Evolutionary conservation across 2,329 filamentous ascomycete genomes (phyloP), one percentile per base, ranked within the genome.

Genomic region (Paraconiothyrium sp.): DNA sequence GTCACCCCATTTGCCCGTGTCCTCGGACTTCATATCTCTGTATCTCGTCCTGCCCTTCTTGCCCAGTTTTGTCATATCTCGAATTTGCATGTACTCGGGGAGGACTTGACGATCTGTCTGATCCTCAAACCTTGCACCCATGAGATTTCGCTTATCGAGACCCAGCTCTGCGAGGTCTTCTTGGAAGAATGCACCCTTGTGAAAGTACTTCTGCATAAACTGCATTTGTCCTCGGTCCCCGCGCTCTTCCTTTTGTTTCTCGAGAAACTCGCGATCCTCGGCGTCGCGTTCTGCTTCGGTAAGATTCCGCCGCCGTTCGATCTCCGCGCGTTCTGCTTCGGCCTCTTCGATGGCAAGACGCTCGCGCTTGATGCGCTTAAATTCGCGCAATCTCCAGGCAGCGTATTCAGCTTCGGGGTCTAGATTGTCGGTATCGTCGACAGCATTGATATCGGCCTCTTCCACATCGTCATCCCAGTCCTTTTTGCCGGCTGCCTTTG

Each of bases 191-290:
- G 95, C 95, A 52, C 95, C 95, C 81, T 94, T 94, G 84, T 99
- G 95, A 79, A 92, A 94, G 82, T 98, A 99, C 76, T 94, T 93
- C 75, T 97, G 94, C 91, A 98, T 92, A 78, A 89, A 97, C 1
- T 87, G 87, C 85, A 95, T 92, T 80, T 94, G 91, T 57, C 93
- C 93, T 63, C 90, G 90, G 54, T 84, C 63, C 71, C 92, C 92
- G 27, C 84, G 82, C 65, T 97, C 93, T 64, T 91, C 91, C 69
- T 90, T 88, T 79, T 98, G 94, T 67, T 85, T 84, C 0, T 89
- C 89, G 20, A 98, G 82, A 77, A 88, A 92, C 54, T 86, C 91
- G 47, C 89, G 87, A 78, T 99, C 95, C 77, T 99, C 95, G 60
- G 88, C 90, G 60, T 90, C 88, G 51, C 95, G 88, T 80, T 98